Percentiles rank a stretch among this genome's conserved stretches.
phyloP scores from a whole-genome alignment of 495 filamentous ascomycete genomes.

The Trichoderma gamsii region DNA sequence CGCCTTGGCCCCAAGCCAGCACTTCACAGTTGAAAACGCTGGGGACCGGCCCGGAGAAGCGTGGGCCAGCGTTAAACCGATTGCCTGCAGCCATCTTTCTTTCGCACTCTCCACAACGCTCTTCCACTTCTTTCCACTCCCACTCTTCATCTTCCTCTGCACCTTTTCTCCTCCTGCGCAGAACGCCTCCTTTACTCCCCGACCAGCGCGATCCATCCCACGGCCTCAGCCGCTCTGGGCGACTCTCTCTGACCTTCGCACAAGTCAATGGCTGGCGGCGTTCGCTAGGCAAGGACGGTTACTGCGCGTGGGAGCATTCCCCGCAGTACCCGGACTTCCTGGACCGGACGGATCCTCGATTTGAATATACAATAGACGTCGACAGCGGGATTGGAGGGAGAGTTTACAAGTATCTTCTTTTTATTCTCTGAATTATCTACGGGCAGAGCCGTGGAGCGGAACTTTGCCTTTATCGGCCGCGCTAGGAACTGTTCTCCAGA shows the following conservation, averaged over 20 bases:
- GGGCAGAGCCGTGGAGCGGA: not conserved
- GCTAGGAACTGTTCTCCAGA: not conserved
- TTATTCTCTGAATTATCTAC: not conserved
- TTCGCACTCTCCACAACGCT: not conserved
- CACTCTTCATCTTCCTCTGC: not conserved
- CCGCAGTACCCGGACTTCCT: constrained; percentile 16
- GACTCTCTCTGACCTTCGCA: not conserved
- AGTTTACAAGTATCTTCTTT: not conserved
- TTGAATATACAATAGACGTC: not conserved
- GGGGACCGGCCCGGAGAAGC: not conserved
- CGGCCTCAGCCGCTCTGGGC: not conserved
- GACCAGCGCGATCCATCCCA: not conserved
- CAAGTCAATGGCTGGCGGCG: constrained; percentile 16
- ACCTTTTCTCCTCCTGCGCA: not conserved
- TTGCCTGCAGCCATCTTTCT: not conserved
- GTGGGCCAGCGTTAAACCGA: not conserved
- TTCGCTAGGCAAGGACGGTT: constrained; percentile 15
- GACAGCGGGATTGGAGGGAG: constrained; percentile 5
- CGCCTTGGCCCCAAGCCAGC: not conserved
- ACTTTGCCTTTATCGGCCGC: not conserved
- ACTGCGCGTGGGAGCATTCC: constrained; percentile 17
- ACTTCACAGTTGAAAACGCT: not conserved
- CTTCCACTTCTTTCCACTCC: not conserved
- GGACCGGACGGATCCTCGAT: constrained; percentile 13
- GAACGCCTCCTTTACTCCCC: not conserved